A percentile compares a stretch with the other conserved stretches of the same genome.
phyloP scores from a whole-genome alignment of 164 flowering plant genomes.

The Euptelea pleiosperma region DNA sequence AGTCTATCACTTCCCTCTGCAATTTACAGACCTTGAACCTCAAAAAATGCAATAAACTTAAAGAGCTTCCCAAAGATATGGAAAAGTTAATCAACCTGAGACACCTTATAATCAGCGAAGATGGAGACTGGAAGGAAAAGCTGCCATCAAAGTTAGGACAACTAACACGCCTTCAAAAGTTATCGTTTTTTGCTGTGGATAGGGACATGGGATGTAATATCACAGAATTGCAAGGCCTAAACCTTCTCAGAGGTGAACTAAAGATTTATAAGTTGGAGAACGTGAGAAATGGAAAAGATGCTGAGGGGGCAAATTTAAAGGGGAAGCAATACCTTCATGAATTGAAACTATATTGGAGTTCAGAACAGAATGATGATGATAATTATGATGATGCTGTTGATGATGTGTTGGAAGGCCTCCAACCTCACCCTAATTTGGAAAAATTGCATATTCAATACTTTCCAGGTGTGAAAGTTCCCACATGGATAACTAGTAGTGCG shows the following conservation, averaged over 20 bases:
- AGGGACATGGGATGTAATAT: neutral
- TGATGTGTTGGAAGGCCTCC: neutral
- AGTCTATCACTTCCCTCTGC: neutral
- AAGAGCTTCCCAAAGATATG: too few relatives aligned
- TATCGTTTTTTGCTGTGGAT: neutral
- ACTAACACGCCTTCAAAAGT: neutral
- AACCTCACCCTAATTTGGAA: neutral
- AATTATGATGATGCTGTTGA: too few relatives aligned
- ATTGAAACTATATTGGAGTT: neutral
- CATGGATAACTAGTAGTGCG: neutral
- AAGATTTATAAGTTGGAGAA: neutral
- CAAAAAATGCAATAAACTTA: neutral
- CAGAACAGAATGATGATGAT: neutral
- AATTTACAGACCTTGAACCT: neutral
- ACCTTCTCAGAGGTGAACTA: neutral
- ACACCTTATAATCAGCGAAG: neutral
- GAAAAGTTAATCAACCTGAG: too few relatives aligned
- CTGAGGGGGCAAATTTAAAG: too few relatives aligned
- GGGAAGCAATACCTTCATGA: neutral
- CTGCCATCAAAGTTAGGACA: neutral
- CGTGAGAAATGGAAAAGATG: too few relatives aligned
- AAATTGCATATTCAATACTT: neutral
- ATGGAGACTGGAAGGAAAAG: neutral
- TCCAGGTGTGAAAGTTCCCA: neutral
- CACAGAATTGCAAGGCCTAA: neutral